Conservation (phyloP, 1,284 basidiomycete species). For the Malassezia caprae region DNA sequence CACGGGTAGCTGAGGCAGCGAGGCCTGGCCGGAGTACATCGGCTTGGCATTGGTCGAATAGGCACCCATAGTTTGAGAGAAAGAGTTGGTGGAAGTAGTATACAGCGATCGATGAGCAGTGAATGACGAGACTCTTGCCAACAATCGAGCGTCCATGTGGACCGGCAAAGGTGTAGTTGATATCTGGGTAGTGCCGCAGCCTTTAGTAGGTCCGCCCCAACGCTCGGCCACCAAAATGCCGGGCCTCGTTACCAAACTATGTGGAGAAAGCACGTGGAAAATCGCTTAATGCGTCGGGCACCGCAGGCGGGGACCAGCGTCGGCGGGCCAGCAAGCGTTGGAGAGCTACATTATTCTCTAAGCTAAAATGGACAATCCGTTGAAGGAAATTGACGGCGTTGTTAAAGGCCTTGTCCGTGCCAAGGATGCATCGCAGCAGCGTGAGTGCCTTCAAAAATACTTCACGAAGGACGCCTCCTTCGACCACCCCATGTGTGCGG, state of each 20-base stretch:
- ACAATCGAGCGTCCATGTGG: neutral
- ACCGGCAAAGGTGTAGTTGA: neutral
- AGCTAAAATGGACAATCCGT: constrained; percentile 37
- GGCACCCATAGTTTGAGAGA: constrained; percentile 7
- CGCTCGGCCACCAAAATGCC: neutral
- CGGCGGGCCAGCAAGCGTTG: neutral
- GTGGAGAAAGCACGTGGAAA: neutral
- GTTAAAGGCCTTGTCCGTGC: constrained; percentile 42
- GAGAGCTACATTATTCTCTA: neutral
- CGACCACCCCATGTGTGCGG: constrained; percentile 43
- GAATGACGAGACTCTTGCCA: neutral
- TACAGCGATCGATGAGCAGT: neutral
- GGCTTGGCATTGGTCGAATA: constrained; percentile 17
- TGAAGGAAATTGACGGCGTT: constrained; percentile 31
- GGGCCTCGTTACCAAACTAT: neutral
- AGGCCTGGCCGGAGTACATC: constrained; percentile 35
- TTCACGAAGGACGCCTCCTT: constrained; percentile 40
- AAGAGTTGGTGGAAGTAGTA: neutral
- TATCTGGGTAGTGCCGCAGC: too few species aligned
- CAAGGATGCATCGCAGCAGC: constrained; percentile 33
- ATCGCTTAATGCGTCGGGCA: neutral
- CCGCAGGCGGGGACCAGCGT: neutral
- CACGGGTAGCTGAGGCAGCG: constrained; percentile 43
- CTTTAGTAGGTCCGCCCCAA: neutral
- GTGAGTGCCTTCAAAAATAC: constrained; percentile 30